phyloP scores from a whole-genome alignment of 2,329 filamentous ascomycete species.

The Xenosphaeropsis pyriputrescens region DNA sequence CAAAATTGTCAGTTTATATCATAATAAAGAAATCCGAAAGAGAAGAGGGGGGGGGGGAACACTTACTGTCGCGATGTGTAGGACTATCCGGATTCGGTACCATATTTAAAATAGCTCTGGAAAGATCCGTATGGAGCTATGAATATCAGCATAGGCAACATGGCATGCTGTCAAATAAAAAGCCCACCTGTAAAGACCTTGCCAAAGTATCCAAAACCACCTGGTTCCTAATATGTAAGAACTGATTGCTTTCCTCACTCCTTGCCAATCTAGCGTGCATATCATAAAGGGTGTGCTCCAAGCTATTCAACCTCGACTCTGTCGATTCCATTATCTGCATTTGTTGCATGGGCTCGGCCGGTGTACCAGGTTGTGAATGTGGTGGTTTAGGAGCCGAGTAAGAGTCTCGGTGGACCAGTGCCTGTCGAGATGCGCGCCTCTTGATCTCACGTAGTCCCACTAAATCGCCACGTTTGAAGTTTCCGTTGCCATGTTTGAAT shows the following conservation, averaged over 20 bases:
- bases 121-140: slow-evolving; percentile 38
- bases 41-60: too few relatives aligned
- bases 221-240: slow-evolving; percentile 69
- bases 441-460: slow-evolving; percentile 90
- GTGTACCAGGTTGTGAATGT: slow-evolving; percentile 68
- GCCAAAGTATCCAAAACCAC: slow-evolving; percentile 67
- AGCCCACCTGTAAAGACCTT: slow-evolving; percentile 49
- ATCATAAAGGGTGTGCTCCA: slow-evolving; percentile 78
- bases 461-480: slow-evolving; percentile 89
- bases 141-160: too few relatives aligned
- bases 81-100: slow-evolving; percentile 63
- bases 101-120: slow-evolving; percentile 57
- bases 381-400: slow-evolving; percentile 66
- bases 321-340: slow-evolving; percentile 53
- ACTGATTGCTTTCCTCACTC: slow-evolving; percentile 70
- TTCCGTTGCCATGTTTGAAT: slow-evolving; percentile 95
- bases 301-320: slow-evolving; percentile 56
- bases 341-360: slow-evolving; percentile 61
- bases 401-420: slow-evolving; percentile 81
- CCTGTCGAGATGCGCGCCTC: slow-evolving; percentile 80
- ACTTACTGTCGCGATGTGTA: slow-evolving; percentile 70
- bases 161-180: slow-evolving; percentile 1
- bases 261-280: slow-evolving; percentile 61
- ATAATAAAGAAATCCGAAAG: not conserved
- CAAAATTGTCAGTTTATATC: slow-evolving; percentile 5